A percentile compares a stretch with the other conserved stretches of the same genome.
Evolutionary conservation across 1,284 basidiomycete genomes (phyloP).

Genomic region (Neonothopanus nambi): DNA sequence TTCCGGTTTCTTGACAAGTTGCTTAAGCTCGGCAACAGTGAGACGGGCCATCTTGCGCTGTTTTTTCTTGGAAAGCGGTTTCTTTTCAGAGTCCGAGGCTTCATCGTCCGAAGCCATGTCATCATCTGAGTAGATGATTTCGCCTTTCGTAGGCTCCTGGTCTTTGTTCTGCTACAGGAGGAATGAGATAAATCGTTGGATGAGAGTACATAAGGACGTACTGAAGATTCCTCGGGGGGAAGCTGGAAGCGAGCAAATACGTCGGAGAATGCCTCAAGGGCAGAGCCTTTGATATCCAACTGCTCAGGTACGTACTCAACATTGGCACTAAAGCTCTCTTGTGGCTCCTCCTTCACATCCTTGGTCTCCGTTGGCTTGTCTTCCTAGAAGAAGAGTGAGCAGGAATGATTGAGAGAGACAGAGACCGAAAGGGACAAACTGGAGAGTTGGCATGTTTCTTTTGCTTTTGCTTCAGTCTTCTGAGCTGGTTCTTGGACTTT

Average conservation of each 20-base stretch:
- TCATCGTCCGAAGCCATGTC: slow-evolving; percentile 78
- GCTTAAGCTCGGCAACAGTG: slow-evolving; percentile 96
- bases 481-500: slow-evolving; percentile 79
- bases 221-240: slow-evolving; percentile 59
- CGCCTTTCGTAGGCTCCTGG: slow-evolving; percentile 69
- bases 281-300: slow-evolving; percentile 72
- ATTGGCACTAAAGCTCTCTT: slow-evolving; percentile 32
- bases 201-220: slow-evolving; percentile 42
- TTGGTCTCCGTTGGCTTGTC: slow-evolving; percentile 29
- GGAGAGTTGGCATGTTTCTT: slow-evolving; percentile 50
- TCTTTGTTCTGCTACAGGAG: slow-evolving; percentile 32
- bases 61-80: slow-evolving; percentile 88
- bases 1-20: slow-evolving; percentile 94
- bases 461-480: slow-evolving; percentile 72
- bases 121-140: slow-evolving; percentile 88
- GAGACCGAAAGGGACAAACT: slow-evolving; percentile 6
- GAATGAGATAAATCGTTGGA: slow-evolving; percentile 2
- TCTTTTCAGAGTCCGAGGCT: slow-evolving; percentile 51
- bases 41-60: slow-evolving; percentile 83
- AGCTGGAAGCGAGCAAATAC: slow-evolving; percentile 87
- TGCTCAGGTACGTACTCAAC: slow-evolving; percentile 85
- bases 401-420: neutral
- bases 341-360: slow-evolving; percentile 38
- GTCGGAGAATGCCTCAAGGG: slow-evolving; percentile 83
- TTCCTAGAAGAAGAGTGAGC: slow-evolving; percentile 18